Conservation (phyloP, 2,329 filamentous ascomycete genomes). For the Trichoderma breve region DNA sequence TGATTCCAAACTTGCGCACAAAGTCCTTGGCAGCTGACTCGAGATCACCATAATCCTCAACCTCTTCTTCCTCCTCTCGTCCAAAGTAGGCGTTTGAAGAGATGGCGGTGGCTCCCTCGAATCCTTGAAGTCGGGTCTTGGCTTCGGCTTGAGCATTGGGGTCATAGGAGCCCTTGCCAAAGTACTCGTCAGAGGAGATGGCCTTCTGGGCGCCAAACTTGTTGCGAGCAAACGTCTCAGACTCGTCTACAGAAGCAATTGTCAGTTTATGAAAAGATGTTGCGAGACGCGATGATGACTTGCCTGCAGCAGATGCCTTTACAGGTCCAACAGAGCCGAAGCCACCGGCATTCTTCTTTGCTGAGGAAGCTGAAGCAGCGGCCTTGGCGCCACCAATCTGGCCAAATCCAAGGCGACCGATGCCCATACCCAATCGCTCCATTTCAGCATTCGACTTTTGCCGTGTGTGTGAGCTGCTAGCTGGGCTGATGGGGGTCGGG, state of each 20-base stretch:
- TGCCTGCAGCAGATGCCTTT: slow-evolving; percentile 69
- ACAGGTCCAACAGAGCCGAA: slow-evolving; percentile 83
- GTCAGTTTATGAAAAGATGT: neutral
- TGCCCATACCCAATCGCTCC: slow-evolving; percentile 86
- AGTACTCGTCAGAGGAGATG: slow-evolving; percentile 98
- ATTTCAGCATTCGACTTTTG: slow-evolving; percentile 73
- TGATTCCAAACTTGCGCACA: slow-evolving; percentile 90
- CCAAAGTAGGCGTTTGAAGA: slow-evolving; percentile 98
- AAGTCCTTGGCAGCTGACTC: slow-evolving; percentile 96
- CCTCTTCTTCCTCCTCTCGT: slow-evolving; percentile 77
- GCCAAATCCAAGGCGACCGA: slow-evolving; percentile 82
- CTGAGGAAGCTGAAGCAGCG: slow-evolving; percentile 46
- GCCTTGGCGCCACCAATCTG: slow-evolving; percentile 68
- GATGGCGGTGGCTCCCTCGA: slow-evolving; percentile 88
- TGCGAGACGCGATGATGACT: slow-evolving; percentile 23
- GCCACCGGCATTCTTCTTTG: slow-evolving; percentile 74
- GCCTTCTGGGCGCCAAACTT: slow-evolving; percentile 94
- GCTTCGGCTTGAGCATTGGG: slow-evolving; percentile 78
- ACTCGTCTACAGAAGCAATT: slow-evolving; percentile 55
- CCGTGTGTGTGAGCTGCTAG: slow-evolving; percentile 53
- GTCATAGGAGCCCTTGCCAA: slow-evolving; percentile 86
- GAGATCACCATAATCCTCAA: slow-evolving; percentile 84
- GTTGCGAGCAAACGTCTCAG: slow-evolving; percentile 75
- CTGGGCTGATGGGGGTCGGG: slow-evolving; percentile 72
- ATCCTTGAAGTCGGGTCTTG: slow-evolving; percentile 81